Percentiles rank a stretch among this genome's conserved stretches.
Conservation (phyloP, 805 yeast genomes). For the Starmera caribaea region DNA sequence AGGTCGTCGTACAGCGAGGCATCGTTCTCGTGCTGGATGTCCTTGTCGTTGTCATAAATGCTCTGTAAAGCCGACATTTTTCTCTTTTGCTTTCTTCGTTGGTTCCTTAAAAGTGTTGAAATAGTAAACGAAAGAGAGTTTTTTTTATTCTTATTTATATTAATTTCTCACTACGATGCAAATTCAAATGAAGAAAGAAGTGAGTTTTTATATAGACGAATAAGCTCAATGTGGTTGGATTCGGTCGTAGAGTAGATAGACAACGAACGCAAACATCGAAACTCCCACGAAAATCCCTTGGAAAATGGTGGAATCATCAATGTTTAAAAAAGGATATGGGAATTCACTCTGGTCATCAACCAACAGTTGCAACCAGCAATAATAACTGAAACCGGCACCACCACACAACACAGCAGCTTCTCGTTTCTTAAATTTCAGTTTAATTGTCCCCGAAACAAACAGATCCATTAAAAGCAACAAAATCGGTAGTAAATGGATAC, state of each 20-base stretch:
- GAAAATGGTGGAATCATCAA: conserved; percentile 22
- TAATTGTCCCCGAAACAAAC: no score
- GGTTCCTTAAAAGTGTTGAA: no score
- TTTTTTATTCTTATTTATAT: no score
- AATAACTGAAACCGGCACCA: no score
- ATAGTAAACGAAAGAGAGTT: no score
- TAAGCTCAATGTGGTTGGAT: conserved; percentile 10
- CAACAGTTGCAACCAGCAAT: no score
- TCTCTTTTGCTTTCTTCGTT: no score
- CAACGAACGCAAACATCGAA: conserved; percentile 25
- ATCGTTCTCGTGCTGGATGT: conserved; percentile 6
- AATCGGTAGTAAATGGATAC: conserved; percentile 53
- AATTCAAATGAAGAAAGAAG: no score
- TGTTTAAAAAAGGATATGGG: conserved; percentile 65
- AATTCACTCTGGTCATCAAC: conserved; percentile 25
- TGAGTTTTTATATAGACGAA: no score
- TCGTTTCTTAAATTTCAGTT: no score
- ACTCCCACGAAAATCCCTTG: conserved; percentile 42
- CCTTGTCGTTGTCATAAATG: background rate
- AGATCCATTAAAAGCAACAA: conserved; percentile 41
- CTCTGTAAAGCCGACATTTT: conserved; percentile 4
- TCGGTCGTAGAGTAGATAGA: conserved; percentile 20
- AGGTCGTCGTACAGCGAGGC: conserved; percentile 1
- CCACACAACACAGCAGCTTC: no score
- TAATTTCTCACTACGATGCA: no score